Evolutionary conservation across 805 yeast species (phyloP).

Genomic region (Millerago galiae): DNA sequence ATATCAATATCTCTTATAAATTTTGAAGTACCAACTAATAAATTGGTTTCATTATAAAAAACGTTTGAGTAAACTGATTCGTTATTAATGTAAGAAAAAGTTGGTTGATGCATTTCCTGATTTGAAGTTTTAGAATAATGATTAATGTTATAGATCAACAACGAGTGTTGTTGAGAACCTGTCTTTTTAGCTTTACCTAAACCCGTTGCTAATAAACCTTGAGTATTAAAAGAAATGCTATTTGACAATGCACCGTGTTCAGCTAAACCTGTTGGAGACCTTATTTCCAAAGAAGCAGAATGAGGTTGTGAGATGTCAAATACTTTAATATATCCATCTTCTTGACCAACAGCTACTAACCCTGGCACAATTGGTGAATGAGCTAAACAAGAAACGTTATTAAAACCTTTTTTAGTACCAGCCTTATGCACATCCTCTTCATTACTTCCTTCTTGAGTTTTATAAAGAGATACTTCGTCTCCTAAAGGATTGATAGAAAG

Average conservation of each 20-base stretch:
- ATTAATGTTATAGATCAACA: constrained; percentile 75
- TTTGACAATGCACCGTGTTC: constrained; percentile 67
- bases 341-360: constrained; percentile 65
- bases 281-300: constrained; percentile 16
- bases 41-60: constrained; percentile 55
- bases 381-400: constrained; percentile 58
- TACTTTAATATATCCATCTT: constrained; percentile 58
- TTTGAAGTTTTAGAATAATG: constrained; percentile 45
- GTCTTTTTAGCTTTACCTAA: constrained; percentile 59
- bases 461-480: constrained; percentile 68
- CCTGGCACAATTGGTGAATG: constrained; percentile 54
- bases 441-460: constrained; percentile 33
- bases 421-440: constrained; percentile 47
- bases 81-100: constrained; percentile 55
- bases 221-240: constrained; percentile 58
- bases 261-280: constrained; percentile 22
- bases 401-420: constrained; percentile 56
- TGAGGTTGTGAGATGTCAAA: constrained; percentile 47
- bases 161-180: constrained; percentile 34
- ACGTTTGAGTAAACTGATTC: constrained; percentile 68
- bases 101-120: constrained; percentile 47
- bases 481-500: constrained; percentile 55
- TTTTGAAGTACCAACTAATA: constrained; percentile 73
- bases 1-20: constrained; percentile 72
- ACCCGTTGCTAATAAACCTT: constrained; percentile 68